Base-by-base conservation (phyloP, 2,329 filamentous ascomycete genomes). In the Aspergillus versicolor region DNA sequence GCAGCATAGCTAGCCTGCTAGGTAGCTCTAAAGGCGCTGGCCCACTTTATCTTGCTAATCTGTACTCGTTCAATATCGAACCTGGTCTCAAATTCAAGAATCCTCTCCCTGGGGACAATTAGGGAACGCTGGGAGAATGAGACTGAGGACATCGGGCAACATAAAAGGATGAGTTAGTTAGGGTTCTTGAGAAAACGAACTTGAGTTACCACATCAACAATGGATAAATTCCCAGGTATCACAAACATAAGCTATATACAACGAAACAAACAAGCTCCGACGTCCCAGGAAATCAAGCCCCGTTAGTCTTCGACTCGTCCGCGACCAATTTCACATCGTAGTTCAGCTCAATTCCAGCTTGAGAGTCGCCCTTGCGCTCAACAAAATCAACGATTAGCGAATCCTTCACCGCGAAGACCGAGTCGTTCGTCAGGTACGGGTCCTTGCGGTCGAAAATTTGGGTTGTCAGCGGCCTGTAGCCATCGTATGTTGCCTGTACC, bases 391-490 rank as follows among this genome's bases (percentile, higher is more conserved):
- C 83, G 37, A 84, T 66, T 49, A 86, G 65, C 13, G 79, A 80
- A 57, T 86, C 82, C 68, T 85, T 85, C 48, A 84, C 83, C 0
- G 83, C 83, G 62, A 85, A 85, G 0, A 84, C 83, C 0, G 81
- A 78, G 62, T 86, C 83, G 56, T 85, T 77, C 17, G 77, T 75
- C 43, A 90, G 77, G 64, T 89, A 86, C 60, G 82, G 79, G 71
- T 86, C 85, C 60, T 84, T 79, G 56, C 80, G 77, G 70, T 91
- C 88, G 69, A 91, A 93, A 54, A 94, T 86, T 71, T 94, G 90
- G 1, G 89, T 91, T 0, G 87, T 88, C 47, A 95, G 81, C 0
- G 87, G 79, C 66, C 85, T 88, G 77, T 88, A 86, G 7, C 82
- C 82, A 2, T 82, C 78, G 12, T 80, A 78, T 27, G 80, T 53